Evolutionary conservation across 2,329 filamentous ascomycete species (phyloP), one percentile per base, ranked within the genome.

Genomic region (Sporothrix curviconia): DNA sequence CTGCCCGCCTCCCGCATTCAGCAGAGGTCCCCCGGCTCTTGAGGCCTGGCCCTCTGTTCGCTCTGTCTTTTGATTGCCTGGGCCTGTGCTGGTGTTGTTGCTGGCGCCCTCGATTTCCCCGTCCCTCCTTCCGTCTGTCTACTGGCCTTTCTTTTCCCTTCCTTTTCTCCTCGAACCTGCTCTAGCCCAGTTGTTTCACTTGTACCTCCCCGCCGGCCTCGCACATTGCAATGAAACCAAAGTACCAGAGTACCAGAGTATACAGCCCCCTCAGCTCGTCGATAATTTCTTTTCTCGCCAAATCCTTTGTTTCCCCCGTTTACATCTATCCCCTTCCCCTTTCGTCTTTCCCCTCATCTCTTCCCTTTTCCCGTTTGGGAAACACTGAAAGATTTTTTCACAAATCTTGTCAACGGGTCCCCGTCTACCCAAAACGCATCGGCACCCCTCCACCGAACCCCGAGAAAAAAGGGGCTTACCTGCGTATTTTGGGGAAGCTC

Each of bases 1-100:
- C 50, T 37, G 25, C 50, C 50, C 50, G 50, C 37, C 36, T 53
- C 50, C 50, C 50, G 50, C 50, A 53, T 53, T 53, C 37, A 40
- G 36, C 50, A 53, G n/a, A 51, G 34, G 49, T 37, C 49, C 50
- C 50, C n/a, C n/a, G n/a, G n/a, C n/a, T n/a, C n/a, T n/a, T n/a
- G n/a, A 34, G 36, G 19, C 22, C 47, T 25, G 34, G 22, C 34
- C 37, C 24, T 53, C n/a, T 32, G 9, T 53, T 37, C 25, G 24
- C 50, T 53, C 47, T 28, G 12, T 30, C 39, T 42, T 19, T n/a
- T 30, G 24, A n/a, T n/a, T n/a, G n/a, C n/a, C n/a, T n/a, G n/a
- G n/a, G n/a, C n/a, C 37, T 50, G 19, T 50, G 24, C 19, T 37
- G 19, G 19, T 36, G 30, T 14, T 15, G 17, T 50, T 30, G 43